Evolutionary conservation across 257 asterid species (phyloP).

Genomic region (Lantana camara): DNA sequence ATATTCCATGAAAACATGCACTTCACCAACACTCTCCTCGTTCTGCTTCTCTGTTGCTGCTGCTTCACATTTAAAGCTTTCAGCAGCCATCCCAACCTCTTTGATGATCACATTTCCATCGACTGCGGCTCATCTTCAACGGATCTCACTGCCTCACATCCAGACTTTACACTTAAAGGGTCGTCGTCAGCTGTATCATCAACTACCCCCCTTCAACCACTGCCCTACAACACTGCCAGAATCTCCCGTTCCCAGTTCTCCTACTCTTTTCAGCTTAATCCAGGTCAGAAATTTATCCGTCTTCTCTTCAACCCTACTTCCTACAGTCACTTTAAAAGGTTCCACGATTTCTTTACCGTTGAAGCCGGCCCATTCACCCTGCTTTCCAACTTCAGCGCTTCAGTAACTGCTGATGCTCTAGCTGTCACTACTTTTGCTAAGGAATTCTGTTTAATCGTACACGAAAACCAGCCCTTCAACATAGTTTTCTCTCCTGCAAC

Average conservation of each 20-base stretch:
- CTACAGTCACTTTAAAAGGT: constrained; percentile 25
- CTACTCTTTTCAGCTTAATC: constrained; percentile 37
- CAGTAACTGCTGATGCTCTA: constrained; percentile 44
- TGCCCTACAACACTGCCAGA: constrained; percentile 48
- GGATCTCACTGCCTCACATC: too few species aligned
- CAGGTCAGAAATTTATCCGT: constrained; percentile 54
- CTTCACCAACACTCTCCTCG: not conserved
- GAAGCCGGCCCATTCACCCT: constrained; percentile 48
- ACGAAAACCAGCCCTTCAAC: constrained; percentile 31
- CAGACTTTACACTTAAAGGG: constrained; percentile 24
- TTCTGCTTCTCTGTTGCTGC: constrained; percentile 17
- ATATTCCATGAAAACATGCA: constrained; percentile 27
- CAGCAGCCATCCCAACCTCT: too few species aligned
- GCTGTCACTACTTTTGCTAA: too few species aligned
- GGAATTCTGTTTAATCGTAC: constrained; percentile 54
- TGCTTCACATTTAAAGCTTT: constrained; percentile 2
- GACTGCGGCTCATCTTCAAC: constrained; percentile 42
- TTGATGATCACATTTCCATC: constrained; percentile 34
- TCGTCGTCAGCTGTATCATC: constrained; percentile 15
- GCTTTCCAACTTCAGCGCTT: constrained; percentile 49
- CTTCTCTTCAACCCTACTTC: constrained; percentile 47
- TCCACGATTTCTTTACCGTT: constrained; percentile 39
- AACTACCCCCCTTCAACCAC: constrained; percentile 23
- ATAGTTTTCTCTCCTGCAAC: constrained; percentile 47
- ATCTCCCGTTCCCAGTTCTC: constrained; percentile 42